Conservation (phyloP, 306 rosid genomes). For the Inga leiocalycina region DNA sequence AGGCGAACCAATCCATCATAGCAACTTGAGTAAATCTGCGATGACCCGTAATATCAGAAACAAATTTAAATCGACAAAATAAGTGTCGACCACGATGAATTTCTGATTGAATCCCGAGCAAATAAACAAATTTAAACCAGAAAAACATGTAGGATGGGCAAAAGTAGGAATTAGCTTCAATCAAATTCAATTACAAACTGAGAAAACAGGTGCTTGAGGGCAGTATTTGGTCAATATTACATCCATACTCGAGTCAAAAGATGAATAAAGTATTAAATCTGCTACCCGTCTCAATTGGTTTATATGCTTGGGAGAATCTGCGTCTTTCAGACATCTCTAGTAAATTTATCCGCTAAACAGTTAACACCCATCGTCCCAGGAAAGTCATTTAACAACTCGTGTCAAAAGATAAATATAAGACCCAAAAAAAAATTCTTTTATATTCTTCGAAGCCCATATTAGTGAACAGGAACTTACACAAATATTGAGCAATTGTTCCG, state of each 20-base stretch:
- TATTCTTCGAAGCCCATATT: neutral
- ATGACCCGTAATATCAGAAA: conserved; percentile 9
- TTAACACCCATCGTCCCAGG: neutral
- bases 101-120: neutral
- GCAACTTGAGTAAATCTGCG: conserved; percentile 78
- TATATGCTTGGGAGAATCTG: neutral
- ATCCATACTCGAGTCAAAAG: neutral
- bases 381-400: neutral
- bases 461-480: neutral
- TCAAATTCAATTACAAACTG: neutral
- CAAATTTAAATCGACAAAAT: neutral
- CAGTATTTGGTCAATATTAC: neutral
- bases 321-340: neutral
- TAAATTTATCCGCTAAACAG: neutral
- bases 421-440: neutral
- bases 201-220: neutral
- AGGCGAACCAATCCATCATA: conserved; percentile 70
- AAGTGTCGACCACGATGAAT: neutral
- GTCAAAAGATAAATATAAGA: neutral
- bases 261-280: neutral
- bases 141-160: neutral
- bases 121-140: neutral
- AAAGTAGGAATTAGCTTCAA: neutral
- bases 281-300: neutral
- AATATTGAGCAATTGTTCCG: conserved; percentile 4